A percentile compares a stretch with the other conserved stretches of the same genome.
phyloP scores from a whole-genome alignment of 202 grass and related monocot species.

The Hordeum pubiflorum region DNA sequence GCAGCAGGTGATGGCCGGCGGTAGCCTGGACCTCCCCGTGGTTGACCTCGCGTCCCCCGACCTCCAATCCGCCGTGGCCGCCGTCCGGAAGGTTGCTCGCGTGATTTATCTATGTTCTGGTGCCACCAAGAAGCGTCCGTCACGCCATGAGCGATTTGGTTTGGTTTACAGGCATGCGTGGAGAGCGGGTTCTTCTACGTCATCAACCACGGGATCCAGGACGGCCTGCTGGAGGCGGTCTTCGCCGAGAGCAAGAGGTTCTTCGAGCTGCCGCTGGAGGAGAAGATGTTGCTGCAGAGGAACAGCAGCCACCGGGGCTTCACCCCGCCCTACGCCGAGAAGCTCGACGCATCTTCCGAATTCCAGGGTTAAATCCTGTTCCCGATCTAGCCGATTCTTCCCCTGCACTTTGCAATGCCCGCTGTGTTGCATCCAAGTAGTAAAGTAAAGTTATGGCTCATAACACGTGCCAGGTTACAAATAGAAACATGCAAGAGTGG shows the following conservation, averaged over 20 bases:
- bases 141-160: background rate
- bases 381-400: background rate
- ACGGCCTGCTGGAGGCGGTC: slow-evolving; percentile 21
- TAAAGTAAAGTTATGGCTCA: background rate
- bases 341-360: slow-evolving; percentile 48
- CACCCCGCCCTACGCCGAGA: slow-evolving; percentile 67
- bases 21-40: slow-evolving; percentile 35
- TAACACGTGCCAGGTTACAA: background rate
- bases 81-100: slow-evolving; percentile 45
- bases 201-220: slow-evolving; percentile 57
- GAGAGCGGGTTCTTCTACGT: slow-evolving; percentile 88
- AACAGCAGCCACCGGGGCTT: slow-evolving; percentile 51
- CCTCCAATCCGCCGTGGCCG: slow-evolving; percentile 24
- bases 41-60: slow-evolving; percentile 60
- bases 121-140: background rate
- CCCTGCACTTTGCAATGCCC: background rate
- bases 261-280: slow-evolving; percentile 47
- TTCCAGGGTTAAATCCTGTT: slow-evolving; percentile 33
- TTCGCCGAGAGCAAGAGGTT: slow-evolving; percentile 62
- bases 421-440: background rate
- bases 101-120: background rate
- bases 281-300: slow-evolving; percentile 60
- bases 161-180: slow-evolving; percentile 51
- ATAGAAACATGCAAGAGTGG: background rate
- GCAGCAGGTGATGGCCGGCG: slow-evolving; percentile 17